Evolutionary conservation across 139 green algal genomes (phyloP).

Genomic region (Edaphochlamys debaryana): DNA sequence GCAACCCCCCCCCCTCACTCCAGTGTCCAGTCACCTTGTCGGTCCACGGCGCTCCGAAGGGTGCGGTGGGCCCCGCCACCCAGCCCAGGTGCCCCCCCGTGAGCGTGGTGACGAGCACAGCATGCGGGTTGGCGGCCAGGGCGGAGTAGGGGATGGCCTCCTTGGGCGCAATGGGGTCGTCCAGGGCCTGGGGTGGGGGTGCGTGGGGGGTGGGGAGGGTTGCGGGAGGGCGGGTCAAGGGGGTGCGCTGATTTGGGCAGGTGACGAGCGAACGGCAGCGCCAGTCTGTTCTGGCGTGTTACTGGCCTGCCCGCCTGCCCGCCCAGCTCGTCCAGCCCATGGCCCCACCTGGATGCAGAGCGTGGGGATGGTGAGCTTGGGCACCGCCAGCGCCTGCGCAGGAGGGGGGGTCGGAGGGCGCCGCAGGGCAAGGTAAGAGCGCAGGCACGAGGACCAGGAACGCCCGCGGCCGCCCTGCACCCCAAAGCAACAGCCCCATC

Average conservation of each 20-base stretch:
- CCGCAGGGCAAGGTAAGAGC: no score
- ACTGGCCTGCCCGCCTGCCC: no score
- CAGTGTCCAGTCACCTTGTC: constrained; percentile 32
- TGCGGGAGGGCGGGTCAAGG: no score
- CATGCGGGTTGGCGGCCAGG: constrained; percentile 71
- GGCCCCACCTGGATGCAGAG: constrained; percentile 80
- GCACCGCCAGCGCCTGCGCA: constrained; percentile 61
- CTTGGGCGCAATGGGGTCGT: constrained; percentile 90
- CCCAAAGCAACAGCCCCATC: no score
- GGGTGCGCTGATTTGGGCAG: no score
- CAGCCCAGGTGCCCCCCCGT: constrained; percentile 71
- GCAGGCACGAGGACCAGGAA: no score
- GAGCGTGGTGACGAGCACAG: constrained; percentile 64
- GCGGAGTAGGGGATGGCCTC: constrained; percentile 77
- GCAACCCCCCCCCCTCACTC: not conserved
- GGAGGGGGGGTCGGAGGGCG: no score
- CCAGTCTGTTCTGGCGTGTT: no score
- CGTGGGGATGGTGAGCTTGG: constrained; percentile 71
- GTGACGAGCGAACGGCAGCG: no score
- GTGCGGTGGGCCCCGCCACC: constrained; percentile 30
- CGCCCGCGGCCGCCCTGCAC: no score
- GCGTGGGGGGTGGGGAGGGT: not conserved
- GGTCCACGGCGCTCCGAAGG: constrained; percentile 58
- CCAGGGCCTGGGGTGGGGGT: constrained; percentile 51
- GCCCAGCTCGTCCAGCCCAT: no score